phyloP scores from a whole-genome alignment of 1,284 basidiomycete genomes.

The Trichosporon ovoides region DNA sequence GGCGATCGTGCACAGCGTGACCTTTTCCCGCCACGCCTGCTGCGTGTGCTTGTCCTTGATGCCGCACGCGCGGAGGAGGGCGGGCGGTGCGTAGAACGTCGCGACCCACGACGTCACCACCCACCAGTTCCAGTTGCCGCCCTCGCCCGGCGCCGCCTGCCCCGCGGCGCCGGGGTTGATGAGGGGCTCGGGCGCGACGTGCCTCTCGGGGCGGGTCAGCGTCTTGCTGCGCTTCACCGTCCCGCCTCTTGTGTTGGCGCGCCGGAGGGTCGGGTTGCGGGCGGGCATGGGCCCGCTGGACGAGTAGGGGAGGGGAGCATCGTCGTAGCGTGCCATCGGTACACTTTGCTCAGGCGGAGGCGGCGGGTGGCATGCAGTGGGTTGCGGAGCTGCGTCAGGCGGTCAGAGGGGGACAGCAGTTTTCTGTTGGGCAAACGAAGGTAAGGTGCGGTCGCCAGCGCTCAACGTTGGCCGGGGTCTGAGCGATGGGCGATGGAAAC shows the following conservation, averaged over 20 bases:
- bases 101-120: constrained; percentile 68
- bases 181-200: constrained; percentile 86
- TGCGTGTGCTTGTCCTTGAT: constrained; percentile 69
- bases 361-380: background rate
- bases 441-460: no score
- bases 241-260: constrained; percentile 12
- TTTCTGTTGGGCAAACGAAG: no score
- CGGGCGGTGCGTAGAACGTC: constrained; percentile 85
- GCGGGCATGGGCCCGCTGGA: constrained; percentile 33
- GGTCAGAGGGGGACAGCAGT: background rate
- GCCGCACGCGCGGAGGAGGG: constrained; percentile 66
- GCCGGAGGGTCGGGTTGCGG: constrained; percentile 25
- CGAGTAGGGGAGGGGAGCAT: constrained; percentile 41
- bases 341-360: background rate
- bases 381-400: background rate
- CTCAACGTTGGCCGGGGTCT: no score
- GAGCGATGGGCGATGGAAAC: no score
- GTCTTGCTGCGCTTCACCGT: constrained; percentile 71
- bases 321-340: constrained; percentile 29
- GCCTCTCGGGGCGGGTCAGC: constrained; percentile 88
- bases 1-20: constrained; percentile 84
- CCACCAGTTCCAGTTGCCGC: constrained; percentile 61
- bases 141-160: background rate
- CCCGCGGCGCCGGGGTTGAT: constrained; percentile 60
- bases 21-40: constrained; percentile 98